A percentile compares a stretch with the other conserved stretches of the same genome.
Evolutionary conservation across 2,329 filamentous ascomycete species (phyloP).

Genomic region (Hirsutella rhossiliensis): DNA sequence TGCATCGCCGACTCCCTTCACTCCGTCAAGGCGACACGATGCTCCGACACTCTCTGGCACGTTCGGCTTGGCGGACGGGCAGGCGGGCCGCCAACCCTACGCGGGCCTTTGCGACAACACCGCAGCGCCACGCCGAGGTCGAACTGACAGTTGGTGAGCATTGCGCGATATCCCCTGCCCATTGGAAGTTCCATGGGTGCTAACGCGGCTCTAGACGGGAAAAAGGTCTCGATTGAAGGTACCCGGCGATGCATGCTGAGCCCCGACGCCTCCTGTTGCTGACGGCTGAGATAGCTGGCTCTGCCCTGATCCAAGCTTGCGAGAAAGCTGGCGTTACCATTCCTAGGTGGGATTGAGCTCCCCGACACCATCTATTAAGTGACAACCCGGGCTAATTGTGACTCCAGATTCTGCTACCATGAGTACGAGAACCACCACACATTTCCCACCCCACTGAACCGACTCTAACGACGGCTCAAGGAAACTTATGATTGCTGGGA

Average conservation of each 20-base stretch:
- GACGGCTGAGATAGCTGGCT: conserved; percentile 57
- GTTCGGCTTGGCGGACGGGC: conserved; percentile 55
- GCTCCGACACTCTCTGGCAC: conserved; percentile 56
- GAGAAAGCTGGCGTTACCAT: conserved; percentile 90
- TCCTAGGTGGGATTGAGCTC: conserved; percentile 51
- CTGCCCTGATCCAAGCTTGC: conserved; percentile 96
- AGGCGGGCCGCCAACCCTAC: conserved; percentile 47
- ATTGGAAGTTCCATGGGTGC: conserved; percentile 16
- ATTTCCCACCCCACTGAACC: conserved; percentile 10
- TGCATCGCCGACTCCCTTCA: conserved; percentile 22
- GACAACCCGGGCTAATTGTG: conserved; percentile 11
- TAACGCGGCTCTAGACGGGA: conserved; percentile 59
- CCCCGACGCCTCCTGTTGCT: conserved; percentile 14
- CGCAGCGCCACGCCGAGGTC: conserved; percentile 75
- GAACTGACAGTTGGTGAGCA: conserved; percentile 82
- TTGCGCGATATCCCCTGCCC: conserved; percentile 10
- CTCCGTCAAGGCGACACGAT: conserved; percentile 48
- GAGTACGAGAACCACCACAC: conserved; percentile 49
- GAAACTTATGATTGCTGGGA: conserved; percentile 97
- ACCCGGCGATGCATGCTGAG: conserved; percentile 18
- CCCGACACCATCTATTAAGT: neutral
- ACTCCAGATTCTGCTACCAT: conserved; percentile 92
- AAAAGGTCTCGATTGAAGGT: conserved; percentile 98
- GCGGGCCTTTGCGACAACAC: conserved; percentile 72
- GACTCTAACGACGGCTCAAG: conserved; percentile 39